A percentile compares a stretch with the other conserved stretches of the same genome.
phyloP scores from a whole-genome alignment of 2,329 filamentous ascomycete genomes.

The Ophiostoma ips region DNA sequence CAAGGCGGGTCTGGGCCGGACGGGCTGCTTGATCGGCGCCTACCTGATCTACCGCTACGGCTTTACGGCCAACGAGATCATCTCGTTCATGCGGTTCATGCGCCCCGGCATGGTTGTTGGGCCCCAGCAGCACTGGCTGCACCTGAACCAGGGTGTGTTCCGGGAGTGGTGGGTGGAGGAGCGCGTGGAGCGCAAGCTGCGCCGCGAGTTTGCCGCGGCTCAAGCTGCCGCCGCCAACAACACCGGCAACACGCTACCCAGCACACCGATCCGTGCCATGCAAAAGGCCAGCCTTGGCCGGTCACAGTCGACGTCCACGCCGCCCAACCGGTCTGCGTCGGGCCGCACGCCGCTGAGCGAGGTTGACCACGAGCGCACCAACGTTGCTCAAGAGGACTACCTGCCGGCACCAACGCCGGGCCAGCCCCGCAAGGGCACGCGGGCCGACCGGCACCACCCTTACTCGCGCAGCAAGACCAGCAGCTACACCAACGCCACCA shows the following conservation, averaged over 20 bases:
- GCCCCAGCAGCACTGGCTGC: constrained; percentile 96
- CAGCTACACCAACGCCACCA: constrained; percentile 24
- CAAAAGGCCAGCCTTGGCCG: constrained; percentile 43
- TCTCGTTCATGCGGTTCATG: constrained; percentile 99
- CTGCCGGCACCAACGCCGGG: constrained; percentile 90
- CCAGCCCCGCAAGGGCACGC: constrained; percentile 79
- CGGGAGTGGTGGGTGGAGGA: constrained; percentile 97
- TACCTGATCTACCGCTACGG: constrained; percentile 96
- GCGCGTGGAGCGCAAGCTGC: constrained; percentile 56
- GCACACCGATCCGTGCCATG: constrained; percentile 47
- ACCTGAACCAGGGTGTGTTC: constrained; percentile 92
- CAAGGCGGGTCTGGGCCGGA: constrained; percentile 91
- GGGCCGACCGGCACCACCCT: constrained; percentile 59
- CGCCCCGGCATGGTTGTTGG: constrained; percentile 97
- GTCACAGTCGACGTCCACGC: constrained; percentile 51
- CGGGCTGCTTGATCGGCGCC: constrained; percentile 89
- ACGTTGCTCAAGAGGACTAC: constrained; percentile 70
- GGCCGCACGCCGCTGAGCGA: constrained; percentile 82
- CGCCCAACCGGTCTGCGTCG: constrained; percentile 63
- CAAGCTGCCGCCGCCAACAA: constrained; percentile 20
- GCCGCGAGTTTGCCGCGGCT: constrained; percentile 40
- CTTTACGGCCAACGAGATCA: constrained; percentile 94
- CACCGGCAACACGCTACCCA: constrained; percentile 25
- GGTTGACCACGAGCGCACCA: constrained; percentile 66
- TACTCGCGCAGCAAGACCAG: constrained; percentile 43